phyloP scores from a whole-genome alignment of 805 yeast species.

The Pichia manshurica region DNA sequence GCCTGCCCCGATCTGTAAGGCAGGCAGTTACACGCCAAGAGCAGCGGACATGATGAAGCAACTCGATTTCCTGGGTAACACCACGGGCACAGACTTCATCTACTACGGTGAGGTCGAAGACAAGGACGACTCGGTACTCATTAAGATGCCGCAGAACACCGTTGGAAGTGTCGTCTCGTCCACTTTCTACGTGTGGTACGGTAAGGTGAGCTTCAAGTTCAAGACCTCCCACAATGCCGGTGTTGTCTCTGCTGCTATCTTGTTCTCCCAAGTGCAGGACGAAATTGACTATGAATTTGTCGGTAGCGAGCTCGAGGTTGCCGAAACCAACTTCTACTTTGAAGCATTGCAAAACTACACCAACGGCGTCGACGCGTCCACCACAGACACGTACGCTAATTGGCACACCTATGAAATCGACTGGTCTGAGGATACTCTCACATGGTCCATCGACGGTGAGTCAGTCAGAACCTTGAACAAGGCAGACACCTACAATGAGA shows the following conservation, averaged over 20 bases:
- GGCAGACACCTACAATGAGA: conserved; percentile 55
- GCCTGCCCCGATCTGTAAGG: conserved; percentile 75
- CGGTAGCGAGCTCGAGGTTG: conserved; percentile 62
- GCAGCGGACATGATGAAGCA: conserved; percentile 24
- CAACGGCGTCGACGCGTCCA: conserved; percentile 42
- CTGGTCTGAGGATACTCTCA: conserved; percentile 68
- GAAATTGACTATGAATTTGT: conserved; percentile 87
- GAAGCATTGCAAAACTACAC: conserved; percentile 68
- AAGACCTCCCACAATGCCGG: conserved; percentile 74
- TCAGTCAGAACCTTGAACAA: conserved; percentile 59
- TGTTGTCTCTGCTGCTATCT: conserved; percentile 77
- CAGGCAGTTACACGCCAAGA: conserved; percentile 39
- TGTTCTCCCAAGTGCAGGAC: conserved; percentile 80
- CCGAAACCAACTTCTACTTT: conserved; percentile 76
- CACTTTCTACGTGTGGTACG: conserved; percentile 81
- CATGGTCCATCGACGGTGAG: conserved; percentile 71
- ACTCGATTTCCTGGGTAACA: conserved; percentile 53
- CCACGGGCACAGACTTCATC: conserved; percentile 61
- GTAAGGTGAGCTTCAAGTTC: conserved; percentile 62
- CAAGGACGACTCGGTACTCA: conserved; percentile 50
- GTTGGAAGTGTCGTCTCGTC: conserved; percentile 79
- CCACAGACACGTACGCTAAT: conserved; percentile 53
- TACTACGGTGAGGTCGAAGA: conserved; percentile 55
- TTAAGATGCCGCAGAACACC: conserved; percentile 75
- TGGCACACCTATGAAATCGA: conserved; percentile 75